Percentiles rank a stretch among this genome's conserved stretches.
Conservation (phyloP, 345 rosid species). For the Corymbia maculata region DNA sequence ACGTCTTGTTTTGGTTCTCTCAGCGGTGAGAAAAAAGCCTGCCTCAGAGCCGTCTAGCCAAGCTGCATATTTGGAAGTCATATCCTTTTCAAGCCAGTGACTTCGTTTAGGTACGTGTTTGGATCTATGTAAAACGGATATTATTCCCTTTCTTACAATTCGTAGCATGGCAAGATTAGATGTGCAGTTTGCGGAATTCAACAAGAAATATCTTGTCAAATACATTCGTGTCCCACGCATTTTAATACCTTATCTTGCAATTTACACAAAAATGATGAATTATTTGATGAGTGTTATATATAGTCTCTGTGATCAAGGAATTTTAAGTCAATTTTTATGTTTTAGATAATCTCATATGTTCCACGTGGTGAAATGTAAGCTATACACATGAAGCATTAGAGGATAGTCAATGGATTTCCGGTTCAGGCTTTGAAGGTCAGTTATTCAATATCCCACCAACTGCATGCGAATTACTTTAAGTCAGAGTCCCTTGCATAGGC, state of each 20-base stretch:
- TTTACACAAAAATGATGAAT: not conserved
- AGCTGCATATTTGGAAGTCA: not conserved
- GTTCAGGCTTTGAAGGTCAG: not conserved
- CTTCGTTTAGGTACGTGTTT: not conserved
- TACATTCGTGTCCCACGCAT: not conserved
- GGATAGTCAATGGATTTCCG: not conserved
- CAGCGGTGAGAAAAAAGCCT: not conserved
- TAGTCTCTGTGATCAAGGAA: not conserved
- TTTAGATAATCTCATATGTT: not conserved
- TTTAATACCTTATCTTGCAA: not conserved
- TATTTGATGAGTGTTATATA: not conserved
- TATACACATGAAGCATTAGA: not conserved
- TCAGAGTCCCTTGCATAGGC: not conserved
- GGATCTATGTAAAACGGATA: not conserved
- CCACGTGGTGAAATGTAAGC: not conserved
- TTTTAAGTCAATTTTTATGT: not conserved
- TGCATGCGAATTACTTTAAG: fast-evolving
- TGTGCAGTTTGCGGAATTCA: not conserved
- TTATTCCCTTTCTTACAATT: not conserved
- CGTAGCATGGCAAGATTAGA: not conserved
- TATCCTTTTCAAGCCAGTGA: not conserved
- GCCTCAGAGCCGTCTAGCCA: not conserved
- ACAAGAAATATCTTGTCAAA: not conserved
- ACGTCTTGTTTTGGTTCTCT: not conserved
- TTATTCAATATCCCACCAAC: not conserved